Conservation (phyloP, 768 basidiomycete genomes). For the Strobilomyces echinocephalus region DNA sequence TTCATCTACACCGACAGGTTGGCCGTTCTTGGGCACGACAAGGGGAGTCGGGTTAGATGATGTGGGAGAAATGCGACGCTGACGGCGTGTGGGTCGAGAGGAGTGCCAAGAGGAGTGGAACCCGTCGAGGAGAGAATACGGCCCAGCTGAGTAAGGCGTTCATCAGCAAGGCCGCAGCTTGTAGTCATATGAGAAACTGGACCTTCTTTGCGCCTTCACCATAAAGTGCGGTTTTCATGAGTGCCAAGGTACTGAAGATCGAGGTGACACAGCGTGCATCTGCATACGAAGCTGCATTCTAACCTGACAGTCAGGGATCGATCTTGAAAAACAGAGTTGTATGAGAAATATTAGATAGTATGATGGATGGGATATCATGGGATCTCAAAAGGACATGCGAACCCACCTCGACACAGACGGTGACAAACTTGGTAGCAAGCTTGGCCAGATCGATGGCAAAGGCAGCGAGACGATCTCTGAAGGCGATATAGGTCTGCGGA, state of each 20-base stretch:
- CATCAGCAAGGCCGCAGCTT: background rate
- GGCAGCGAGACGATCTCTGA: slow-evolving; percentile 74
- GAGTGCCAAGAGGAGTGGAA: slow-evolving; percentile 41
- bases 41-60: slow-evolving; percentile 32
- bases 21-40: too few species aligned
- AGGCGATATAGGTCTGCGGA: slow-evolving; percentile 58
- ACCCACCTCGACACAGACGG: slow-evolving; percentile 76
- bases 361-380: background rate
- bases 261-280: slow-evolving; percentile 89
- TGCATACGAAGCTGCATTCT: slow-evolving; percentile 77
- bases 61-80: slow-evolving; percentile 71
- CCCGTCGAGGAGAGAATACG: slow-evolving; percentile 88
- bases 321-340: too few species aligned
- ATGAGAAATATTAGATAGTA: background rate
- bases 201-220: slow-evolving; percentile 89
- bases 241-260: slow-evolving; percentile 75
- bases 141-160: slow-evolving; percentile 65
- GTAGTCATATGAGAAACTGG: background rate
- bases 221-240: slow-evolving; percentile 94
- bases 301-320: slow-evolving; percentile 6
- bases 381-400: background rate
- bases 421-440: slow-evolving; percentile 97
- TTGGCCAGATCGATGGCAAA: slow-evolving; percentile 87
- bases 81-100: slow-evolving; percentile 74
- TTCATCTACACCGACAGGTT: too few species aligned